phyloP scores from a whole-genome alignment of 768 basidiomycete species.

The Trametes gibbosa region DNA sequence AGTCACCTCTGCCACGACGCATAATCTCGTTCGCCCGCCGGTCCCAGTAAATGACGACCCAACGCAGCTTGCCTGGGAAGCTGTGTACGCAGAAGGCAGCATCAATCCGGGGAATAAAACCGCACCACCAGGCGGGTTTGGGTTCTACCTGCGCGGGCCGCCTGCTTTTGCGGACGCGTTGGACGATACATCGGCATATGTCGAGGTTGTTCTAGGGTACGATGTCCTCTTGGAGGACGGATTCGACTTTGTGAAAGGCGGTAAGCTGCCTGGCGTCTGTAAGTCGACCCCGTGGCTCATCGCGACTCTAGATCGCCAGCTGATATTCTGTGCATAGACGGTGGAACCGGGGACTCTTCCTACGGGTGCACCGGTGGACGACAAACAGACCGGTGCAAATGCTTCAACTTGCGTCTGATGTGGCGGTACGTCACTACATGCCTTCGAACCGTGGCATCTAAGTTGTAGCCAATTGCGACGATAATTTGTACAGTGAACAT shows the following conservation, averaged over 20 bases:
- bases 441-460: no score
- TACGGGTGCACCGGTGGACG: constrained; percentile 71
- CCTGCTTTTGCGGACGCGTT: constrained; percentile 38
- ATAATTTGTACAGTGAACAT: constrained; percentile 39
- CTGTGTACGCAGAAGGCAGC: constrained; percentile 57
- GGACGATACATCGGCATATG: constrained; percentile 8
- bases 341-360: constrained; percentile 53
- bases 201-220: constrained; percentile 61
- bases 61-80: constrained; percentile 51
- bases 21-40: constrained; percentile 31
- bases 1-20: constrained; percentile 36
- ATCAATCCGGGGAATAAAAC: constrained; percentile 50
- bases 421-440: constrained; percentile 54
- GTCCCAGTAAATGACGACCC: constrained; percentile 18
- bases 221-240: constrained; percentile 59
- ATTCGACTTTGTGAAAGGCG: constrained; percentile 72
- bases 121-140: constrained; percentile 58
- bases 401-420: constrained; percentile 72
- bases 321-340: constrained; percentile 35
- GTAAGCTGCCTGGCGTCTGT: constrained; percentile 75
- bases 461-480: no score
- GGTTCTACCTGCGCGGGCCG: constrained; percentile 66
- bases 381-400: constrained; percentile 56
- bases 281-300: constrained; percentile 29
- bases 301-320: not conserved